These are phyloP conservation scores for Dacryopinax primogenitus DNA, from an alignment of 768 basidiomycete species.

Conservation along the genomic window DNA sequence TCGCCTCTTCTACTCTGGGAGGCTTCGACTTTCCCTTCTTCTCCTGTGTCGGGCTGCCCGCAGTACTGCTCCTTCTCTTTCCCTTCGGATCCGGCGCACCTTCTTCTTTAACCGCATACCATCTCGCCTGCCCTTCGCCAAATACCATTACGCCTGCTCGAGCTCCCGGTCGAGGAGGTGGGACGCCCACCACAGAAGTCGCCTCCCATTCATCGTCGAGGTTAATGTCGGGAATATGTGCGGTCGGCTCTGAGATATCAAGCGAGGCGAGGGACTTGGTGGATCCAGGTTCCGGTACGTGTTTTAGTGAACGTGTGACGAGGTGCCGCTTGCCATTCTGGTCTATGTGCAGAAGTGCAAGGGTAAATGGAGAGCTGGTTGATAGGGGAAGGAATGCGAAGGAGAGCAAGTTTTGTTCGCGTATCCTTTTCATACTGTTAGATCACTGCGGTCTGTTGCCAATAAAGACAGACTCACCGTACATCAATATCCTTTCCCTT, in stretches of 20 bases:
- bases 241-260: neutral
- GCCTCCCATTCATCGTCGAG: constrained; percentile 12
- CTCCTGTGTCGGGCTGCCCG: neutral
- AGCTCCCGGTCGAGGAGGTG: neutral
- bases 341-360: constrained; percentile 61
- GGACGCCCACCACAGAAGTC: neutral
- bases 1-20: neutral
- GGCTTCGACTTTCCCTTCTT: constrained; percentile 7
- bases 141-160: constrained; percentile 21
- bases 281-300: neutral
- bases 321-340: constrained; percentile 31
- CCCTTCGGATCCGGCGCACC: neutral
- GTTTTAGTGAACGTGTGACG: constrained; percentile 12
- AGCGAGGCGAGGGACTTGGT: neutral
- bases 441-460: too few relatives aligned
- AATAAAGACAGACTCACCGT: constrained; percentile 16
- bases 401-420: constrained; percentile 56
- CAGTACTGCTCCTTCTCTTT: constrained; percentile 14
- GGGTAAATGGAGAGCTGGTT: constrained; percentile 30
- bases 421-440: constrained; percentile 33
- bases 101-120: neutral
- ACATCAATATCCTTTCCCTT: constrained; percentile 18
- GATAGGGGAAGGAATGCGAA: constrained; percentile 45
- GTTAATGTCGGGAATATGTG: neutral
- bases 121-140: constrained; percentile 20